Percentiles rank a stretch among this genome's conserved stretches.
Evolutionary conservation across 257 asterid species (phyloP).

Genomic region (Plantago ovata): DNA sequence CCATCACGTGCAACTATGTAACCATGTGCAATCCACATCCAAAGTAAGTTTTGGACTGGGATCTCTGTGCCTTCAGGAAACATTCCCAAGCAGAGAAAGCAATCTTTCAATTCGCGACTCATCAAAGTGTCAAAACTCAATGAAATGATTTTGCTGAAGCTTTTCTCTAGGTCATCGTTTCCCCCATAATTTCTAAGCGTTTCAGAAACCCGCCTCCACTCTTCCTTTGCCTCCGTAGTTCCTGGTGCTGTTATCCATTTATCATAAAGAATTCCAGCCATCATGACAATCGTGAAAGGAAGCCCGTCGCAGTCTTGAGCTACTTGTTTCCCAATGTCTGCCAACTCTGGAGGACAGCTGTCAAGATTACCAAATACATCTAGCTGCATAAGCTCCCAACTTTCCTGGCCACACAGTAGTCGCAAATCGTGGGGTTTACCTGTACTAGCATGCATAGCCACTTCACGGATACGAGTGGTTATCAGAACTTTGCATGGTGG

Average conservation of each 20-base stretch:
- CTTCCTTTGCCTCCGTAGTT: neutral
- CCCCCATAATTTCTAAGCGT: neutral
- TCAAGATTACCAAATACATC: neutral
- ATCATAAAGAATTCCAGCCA: neutral
- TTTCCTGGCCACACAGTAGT: neutral
- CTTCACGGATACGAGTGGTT: neutral
- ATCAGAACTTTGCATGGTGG: neutral
- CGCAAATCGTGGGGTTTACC: neutral
- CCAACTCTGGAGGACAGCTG: neutral
- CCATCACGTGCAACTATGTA: neutral
- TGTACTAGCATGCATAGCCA: neutral
- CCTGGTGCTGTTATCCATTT: neutral
- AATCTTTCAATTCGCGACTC: neutral
- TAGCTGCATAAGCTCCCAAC: neutral
- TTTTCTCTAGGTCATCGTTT: neutral
- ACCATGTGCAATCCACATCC: neutral
- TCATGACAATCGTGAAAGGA: neutral
- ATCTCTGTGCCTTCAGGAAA: neutral
- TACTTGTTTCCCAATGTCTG: neutral
- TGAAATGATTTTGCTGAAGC: neutral
- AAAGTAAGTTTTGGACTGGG: neutral
- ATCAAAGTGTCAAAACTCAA: neutral
- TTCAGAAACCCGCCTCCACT: neutral
- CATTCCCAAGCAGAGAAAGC: constrained; percentile 2
- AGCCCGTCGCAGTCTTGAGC: neutral